phyloP scores from a whole-genome alignment of 2,329 filamentous ascomycete species.

The Sordariomycetes sp. region DNA sequence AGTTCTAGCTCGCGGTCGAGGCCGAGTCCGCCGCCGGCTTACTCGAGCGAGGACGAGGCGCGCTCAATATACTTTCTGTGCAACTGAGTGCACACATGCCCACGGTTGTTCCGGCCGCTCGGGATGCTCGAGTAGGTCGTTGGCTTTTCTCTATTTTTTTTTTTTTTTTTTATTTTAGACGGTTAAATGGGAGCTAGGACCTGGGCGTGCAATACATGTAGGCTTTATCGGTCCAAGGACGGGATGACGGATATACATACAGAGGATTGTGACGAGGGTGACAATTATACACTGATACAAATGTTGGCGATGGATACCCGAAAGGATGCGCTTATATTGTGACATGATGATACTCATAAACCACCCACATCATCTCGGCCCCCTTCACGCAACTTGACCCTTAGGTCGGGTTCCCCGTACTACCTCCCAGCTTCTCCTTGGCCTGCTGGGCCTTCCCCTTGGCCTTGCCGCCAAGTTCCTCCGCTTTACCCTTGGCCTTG shows the following conservation, averaged over 20 bases:
- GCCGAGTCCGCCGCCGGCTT: no score
- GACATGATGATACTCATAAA: neutral
- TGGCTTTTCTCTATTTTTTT: no score
- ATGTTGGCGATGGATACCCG: neutral
- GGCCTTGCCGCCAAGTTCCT: constrained; percentile 22
- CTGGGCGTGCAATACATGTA: neutral
- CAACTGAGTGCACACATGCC: no score
- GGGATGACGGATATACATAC: neutral
- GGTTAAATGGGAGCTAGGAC: neutral
- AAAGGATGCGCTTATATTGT: neutral
- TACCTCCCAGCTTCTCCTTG: constrained; percentile 23
- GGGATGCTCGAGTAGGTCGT: no score
- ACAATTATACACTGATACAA: neutral
- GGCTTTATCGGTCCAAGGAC: neutral
- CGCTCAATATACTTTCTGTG: no score
- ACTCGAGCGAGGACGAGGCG: no score
- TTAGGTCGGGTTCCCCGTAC: constrained; percentile 9
- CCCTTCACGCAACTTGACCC: neutral
- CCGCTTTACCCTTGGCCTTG: constrained; percentile 28
- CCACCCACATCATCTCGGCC: constrained; percentile 7
- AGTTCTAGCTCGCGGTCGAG: no score
- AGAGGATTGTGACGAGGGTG: neutral
- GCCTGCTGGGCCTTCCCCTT: constrained; percentile 29
- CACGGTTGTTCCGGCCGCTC: no score
- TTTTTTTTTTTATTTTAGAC: no score